Conservation (phyloP, 495 filamentous ascomycete species). For the Aspergillus cristatus region DNA sequence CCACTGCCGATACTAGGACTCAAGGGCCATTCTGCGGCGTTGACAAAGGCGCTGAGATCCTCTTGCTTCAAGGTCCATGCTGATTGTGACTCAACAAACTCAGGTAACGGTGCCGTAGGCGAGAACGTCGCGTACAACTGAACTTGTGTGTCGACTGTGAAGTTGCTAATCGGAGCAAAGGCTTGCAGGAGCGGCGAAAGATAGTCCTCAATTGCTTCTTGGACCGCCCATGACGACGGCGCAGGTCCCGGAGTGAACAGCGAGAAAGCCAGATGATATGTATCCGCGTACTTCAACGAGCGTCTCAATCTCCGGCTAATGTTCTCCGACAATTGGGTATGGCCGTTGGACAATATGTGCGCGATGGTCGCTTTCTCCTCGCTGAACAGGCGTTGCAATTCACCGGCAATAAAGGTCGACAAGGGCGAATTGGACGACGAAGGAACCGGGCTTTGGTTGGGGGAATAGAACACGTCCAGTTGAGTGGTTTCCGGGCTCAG, state of each 20-base stretch:
- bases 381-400: slow-evolving; percentile 68
- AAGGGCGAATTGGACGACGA: slow-evolving; percentile 64
- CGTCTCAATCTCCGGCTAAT: slow-evolving; percentile 59
- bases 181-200: slow-evolving; percentile 71
- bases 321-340: slow-evolving; percentile 34
- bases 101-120: slow-evolving; percentile 57
- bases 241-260: slow-evolving; percentile 70
- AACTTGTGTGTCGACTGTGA: slow-evolving; percentile 93
- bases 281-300: slow-evolving; percentile 84
- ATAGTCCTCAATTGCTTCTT: slow-evolving; percentile 70
- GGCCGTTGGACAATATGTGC: slow-evolving; percentile 56
- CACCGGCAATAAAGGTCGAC: slow-evolving; percentile 69
- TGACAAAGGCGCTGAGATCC: slow-evolving; percentile 89
- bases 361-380: slow-evolving; percentile 88
- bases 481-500: slow-evolving; percentile 59
- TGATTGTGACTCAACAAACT: slow-evolving; percentile 40
- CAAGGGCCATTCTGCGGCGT: slow-evolving; percentile 94
- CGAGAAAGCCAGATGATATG: slow-evolving; percentile 93
- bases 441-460: slow-evolving; percentile 59
- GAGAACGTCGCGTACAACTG: slow-evolving; percentile 79
- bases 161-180: slow-evolving; percentile 78
- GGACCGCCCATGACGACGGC: slow-evolving; percentile 89
- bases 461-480: slow-evolving; percentile 73
- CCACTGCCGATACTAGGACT: slow-evolving; percentile 88
- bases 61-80: slow-evolving; percentile 70